Conservation (phyloP, 768 basidiomycete species). For the Suillus subluteus region DNA sequence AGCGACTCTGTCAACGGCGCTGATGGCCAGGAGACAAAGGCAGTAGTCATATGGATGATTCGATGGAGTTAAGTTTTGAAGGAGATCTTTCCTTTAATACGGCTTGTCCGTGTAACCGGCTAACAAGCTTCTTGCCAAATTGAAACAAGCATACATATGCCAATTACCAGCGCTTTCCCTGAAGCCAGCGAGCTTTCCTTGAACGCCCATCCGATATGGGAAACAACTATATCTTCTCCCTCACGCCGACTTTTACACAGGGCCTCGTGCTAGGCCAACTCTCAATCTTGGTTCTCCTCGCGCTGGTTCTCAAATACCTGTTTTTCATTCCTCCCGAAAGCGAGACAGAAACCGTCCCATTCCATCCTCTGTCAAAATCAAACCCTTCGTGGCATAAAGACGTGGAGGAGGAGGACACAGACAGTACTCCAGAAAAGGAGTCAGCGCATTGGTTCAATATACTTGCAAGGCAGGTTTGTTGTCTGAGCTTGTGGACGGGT, state of each 20-base stretch:
- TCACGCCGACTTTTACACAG: slow-evolving; percentile 93
- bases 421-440: slow-evolving; percentile 43
- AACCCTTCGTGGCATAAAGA: slow-evolving; percentile 45
- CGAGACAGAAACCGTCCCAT: slow-evolving; percentile 57
- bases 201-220: slow-evolving; percentile 23
- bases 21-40: slow-evolving; percentile 56
- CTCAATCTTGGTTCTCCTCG: slow-evolving; percentile 78
- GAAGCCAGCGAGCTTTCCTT: slow-evolving; percentile 1
- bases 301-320: slow-evolving; percentile 89
- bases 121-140: neutral
- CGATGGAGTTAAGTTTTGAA: neutral
- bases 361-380: slow-evolving; percentile 60
- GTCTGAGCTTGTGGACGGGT: neutral
- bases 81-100: neutral
- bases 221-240: slow-evolving; percentile 65
- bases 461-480: slow-evolving; percentile 75
- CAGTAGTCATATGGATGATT: slow-evolving; percentile 14
- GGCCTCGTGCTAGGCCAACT: slow-evolving; percentile 92
- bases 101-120: neutral
- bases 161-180: neutral
- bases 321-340: slow-evolving; percentile 82
- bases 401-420: slow-evolving; percentile 13
- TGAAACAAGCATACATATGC: neutral
- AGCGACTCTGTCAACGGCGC: slow-evolving; percentile 58
- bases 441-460: slow-evolving; percentile 92